These are phyloP conservation scores for Seiridium cupressi DNA, from an alignment of 2,329 filamentous ascomycete genomes.

Conservation along the genomic window DNA sequence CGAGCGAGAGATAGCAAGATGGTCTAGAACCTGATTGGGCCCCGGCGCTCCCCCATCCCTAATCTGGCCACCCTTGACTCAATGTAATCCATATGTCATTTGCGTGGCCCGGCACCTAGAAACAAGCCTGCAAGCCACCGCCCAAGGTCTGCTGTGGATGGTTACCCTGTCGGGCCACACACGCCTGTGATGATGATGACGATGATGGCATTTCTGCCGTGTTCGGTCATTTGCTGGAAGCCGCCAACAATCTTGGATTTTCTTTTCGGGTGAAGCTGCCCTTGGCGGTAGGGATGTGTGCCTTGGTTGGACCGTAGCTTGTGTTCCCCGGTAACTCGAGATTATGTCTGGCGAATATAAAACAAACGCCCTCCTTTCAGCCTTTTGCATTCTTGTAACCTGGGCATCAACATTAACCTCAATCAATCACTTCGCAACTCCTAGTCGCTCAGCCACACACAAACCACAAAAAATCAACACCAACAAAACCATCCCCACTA, in stretches of 20 bases:
- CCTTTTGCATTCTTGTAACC: background rate
- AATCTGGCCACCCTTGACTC: background rate
- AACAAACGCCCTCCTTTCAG: background rate
- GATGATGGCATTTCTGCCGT: background rate
- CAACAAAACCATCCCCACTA: conserved; percentile 9
- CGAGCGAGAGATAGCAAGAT: background rate
- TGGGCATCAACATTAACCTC: background rate
- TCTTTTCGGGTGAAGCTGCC: background rate
- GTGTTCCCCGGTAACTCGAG: background rate
- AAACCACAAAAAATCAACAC: background rate
- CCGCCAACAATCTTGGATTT: background rate
- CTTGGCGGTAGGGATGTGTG: background rate
- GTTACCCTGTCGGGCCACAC: background rate
- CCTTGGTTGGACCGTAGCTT: background rate
- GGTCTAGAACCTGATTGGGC: background rate
- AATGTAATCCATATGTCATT: conserved; percentile 6
- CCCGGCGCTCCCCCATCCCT: background rate
- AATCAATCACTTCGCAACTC: background rate
- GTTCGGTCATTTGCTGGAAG: background rate
- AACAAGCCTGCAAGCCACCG: no score
- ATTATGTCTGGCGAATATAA: background rate
- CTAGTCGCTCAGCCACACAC: background rate
- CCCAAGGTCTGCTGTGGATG: background rate
- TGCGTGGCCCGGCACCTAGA: background rate
- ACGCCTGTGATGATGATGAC: background rate